Evolutionary conservation across 176 grass and related monocot species (phyloP), one percentile per base, ranked within the genome.

Genomic region (maize (Zea mays)): DNA sequence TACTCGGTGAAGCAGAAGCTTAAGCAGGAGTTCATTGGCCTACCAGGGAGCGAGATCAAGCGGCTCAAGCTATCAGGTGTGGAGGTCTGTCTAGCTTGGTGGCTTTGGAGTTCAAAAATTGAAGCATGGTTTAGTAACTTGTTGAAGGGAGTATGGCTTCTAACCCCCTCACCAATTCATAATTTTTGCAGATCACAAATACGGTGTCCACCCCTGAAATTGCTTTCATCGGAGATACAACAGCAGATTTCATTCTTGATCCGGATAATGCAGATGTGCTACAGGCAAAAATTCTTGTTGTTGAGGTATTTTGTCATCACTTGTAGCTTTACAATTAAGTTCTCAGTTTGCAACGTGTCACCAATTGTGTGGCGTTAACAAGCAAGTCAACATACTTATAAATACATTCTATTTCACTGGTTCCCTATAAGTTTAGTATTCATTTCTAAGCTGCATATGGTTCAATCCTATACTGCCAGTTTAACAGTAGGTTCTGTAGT

Each of bases 221-320:
- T 83, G 91, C 95, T 63, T 98, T 98, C 76, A 98, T 91, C 0
- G 91, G 91, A 49, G 95, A 98, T 82, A 98, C 95, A 9, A 92
- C 80, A 69, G 88, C 95, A 34, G 91, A 98, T 94, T 98, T 94
- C 51, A 90, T 98, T 64, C 56, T 92, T 74, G 95, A 98, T 69
- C 91, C 91, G 62, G 82, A 86, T 45, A 98, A 98, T 57, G 71
- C 47, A 17, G 91, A 98, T 62, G 91, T 88, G 38, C n/a, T n/a
- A n/a, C n/a, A n/a, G n/a, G n/a, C n/a, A n/a, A n/a, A n/a, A n/a
- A n/a, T n/a, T n/a, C n/a, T n/a, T n/a, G n/a, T n/a, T n/a, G n/a
- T n/a, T n/a, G n/a, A n/a, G n/a, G n/a, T n/a, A n/a, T n/a, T n/a
- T 59, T 80, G 38, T 77, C 67, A 33, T 76, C 10, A 71, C 42